phyloP scores from a whole-genome alignment of 2,329 filamentous ascomycete species.

The Arthroderma sp. region DNA sequence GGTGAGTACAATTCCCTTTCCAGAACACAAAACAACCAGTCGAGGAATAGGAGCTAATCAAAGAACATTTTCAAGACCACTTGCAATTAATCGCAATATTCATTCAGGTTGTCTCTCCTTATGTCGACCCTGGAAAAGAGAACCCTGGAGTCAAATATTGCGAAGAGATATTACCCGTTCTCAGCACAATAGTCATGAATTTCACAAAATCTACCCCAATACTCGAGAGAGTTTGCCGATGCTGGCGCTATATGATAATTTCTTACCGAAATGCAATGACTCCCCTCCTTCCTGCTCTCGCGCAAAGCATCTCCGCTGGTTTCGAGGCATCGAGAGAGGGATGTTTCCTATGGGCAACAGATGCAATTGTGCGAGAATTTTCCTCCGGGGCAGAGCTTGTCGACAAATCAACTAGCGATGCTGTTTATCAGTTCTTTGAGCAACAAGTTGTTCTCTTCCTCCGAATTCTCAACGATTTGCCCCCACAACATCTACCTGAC shows the following conservation, averaged over 20 bases:
- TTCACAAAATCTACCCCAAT: conserved; percentile 81
- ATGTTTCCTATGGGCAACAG: conserved; percentile 97
- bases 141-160: conserved; percentile 95
- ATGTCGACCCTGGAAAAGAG: conserved; percentile 56
- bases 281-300: conserved; percentile 71
- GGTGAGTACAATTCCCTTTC: conserved; percentile 38
- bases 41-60: conserved; percentile 11
- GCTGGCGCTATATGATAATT: conserved; percentile 94
- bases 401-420: conserved; percentile 65
- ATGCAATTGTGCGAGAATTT: conserved; percentile 89
- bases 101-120: conserved; percentile 64
- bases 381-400: conserved; percentile 81
- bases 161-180: conserved; percentile 79
- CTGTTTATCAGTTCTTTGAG: conserved; percentile 91
- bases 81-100: conserved; percentile 87
- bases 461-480: conserved; percentile 73
- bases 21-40: too few relatives aligned
- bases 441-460: conserved; percentile 84
- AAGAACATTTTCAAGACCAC: conserved; percentile 49
- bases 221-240: conserved; percentile 83
- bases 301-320: conserved; percentile 73
- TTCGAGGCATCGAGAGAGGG: conserved; percentile 81
- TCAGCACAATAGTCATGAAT: conserved; percentile 74
- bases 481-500: conserved; percentile 63
- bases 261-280: conserved; percentile 85